These are phyloP conservation scores for Chenopodium quinoa DNA, from an alignment of 148 eudicot genomes.

Conservation along the genomic window DNA sequence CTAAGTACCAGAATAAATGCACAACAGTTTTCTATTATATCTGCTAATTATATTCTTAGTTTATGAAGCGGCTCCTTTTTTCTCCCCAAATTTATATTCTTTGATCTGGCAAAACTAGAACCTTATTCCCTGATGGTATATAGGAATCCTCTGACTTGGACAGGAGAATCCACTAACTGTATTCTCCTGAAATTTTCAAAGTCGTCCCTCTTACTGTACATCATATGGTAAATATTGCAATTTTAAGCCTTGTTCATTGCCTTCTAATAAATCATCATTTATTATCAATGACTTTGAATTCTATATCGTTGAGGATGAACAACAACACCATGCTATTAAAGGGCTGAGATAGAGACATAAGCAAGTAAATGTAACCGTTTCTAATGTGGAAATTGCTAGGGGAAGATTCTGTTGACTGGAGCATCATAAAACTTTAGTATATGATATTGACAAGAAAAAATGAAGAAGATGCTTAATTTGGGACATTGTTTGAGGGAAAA, in stretches of 20 bases:
- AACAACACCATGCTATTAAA: constrained; percentile 21
- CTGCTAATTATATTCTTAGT: constrained; percentile 34
- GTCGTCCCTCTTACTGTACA: constrained; percentile 28
- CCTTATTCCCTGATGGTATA: constrained; percentile 60
- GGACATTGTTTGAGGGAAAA: constrained; percentile 63
- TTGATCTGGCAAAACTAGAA: constrained; percentile 49
- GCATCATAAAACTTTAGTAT: constrained; percentile 52
- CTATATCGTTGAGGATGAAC: constrained; percentile 16
- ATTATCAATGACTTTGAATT: constrained; percentile 14
- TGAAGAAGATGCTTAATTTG: constrained; percentile 52
- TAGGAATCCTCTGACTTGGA: constrained; percentile 54
- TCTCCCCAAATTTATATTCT: constrained; percentile 33
- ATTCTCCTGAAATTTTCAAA: constrained; percentile 38
- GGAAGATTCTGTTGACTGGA: constrained; percentile 70
- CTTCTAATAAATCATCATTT: constrained; percentile 18
- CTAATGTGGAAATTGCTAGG: constrained; percentile 29
- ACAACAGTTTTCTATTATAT: constrained; percentile 33
- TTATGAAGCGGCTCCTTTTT: constrained; percentile 23
- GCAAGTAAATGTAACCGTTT: constrained; percentile 21
- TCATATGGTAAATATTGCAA: constrained; percentile 15
- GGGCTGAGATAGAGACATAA: constrained; percentile 32
- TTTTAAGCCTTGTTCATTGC: constrained; percentile 21
- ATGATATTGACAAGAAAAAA: constrained; percentile 54
- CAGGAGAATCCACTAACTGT: constrained; percentile 60
- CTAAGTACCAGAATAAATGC: constrained; percentile 64